Evolutionary conservation across 1,284 basidiomycete species (phyloP).

Genomic region (Austroboletus novae-zelandiae): DNA sequence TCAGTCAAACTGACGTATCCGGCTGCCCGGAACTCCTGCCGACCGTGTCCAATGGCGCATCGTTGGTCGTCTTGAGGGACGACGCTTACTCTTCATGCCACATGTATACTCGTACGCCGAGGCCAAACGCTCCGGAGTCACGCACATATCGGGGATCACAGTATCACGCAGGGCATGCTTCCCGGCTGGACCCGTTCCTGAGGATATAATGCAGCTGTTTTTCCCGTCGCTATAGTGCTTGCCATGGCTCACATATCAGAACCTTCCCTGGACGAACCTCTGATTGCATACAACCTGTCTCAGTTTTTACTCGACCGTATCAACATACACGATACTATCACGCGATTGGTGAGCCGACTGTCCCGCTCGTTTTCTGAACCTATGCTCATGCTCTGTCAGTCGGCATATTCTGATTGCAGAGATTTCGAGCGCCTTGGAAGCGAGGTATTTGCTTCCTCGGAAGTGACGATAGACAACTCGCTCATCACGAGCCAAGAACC

Average conservation of each 20-base stretch:
- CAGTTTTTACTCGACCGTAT: constrained; percentile 27
- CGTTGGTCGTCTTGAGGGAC: background rate
- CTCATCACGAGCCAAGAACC: constrained; percentile 22
- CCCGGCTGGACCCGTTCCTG: constrained; percentile 8
- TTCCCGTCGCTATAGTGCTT: background rate
- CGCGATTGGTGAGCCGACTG: constrained; percentile 19
- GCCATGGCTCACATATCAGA: constrained; percentile 8
- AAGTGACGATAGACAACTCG: constrained; percentile 22
- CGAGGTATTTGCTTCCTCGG: constrained; percentile 26
- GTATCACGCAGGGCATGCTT: background rate
- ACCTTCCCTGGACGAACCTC: constrained; percentile 3
- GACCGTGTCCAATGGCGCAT: background rate
- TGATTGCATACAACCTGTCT: constrained; percentile 15
- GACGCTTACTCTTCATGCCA: constrained; percentile 7
- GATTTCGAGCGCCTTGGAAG: constrained; percentile 25
- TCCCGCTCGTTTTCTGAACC: background rate
- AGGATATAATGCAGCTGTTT: constrained; percentile 7
- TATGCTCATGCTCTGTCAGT: constrained; percentile 5
- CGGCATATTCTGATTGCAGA: constrained; percentile 26
- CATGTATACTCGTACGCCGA: background rate
- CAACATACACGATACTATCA: constrained; percentile 30
- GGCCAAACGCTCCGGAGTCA: background rate
- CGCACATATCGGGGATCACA: background rate
- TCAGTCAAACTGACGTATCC: constrained; percentile 7
- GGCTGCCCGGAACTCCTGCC: background rate